These are phyloP conservation scores for Phaeosphaeriaceae sp. DNA, from an alignment of 2,329 filamentous ascomycete species.

Conservation along the genomic window DNA sequence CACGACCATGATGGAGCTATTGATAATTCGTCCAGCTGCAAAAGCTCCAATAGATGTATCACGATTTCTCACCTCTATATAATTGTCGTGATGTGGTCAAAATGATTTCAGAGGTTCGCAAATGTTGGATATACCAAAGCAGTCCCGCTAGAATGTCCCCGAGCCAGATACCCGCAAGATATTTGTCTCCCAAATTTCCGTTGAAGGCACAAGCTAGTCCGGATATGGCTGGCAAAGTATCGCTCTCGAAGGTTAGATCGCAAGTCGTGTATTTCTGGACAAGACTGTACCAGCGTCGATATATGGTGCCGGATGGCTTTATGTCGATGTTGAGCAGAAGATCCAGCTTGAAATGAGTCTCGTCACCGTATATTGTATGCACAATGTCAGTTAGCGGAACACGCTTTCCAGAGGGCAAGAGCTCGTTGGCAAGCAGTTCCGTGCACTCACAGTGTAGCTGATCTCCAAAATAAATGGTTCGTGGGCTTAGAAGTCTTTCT, in stretches of 20 bases:
- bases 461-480: neutral
- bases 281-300: neutral
- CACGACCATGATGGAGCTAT: neutral
- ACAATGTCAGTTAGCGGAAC: too few species aligned
- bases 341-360: too few species aligned
- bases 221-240: neutral
- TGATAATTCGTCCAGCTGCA: neutral
- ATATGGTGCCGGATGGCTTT: neutral
- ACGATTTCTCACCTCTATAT: too few species aligned
- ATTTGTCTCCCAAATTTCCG: neutral
- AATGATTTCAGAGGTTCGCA: too few species aligned
- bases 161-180: neutral
- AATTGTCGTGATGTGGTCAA: too few species aligned
- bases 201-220: neutral
- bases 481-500: neutral
- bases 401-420: neutral
- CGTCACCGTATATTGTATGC: too few species aligned
- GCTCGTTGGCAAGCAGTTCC: neutral
- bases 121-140: neutral
- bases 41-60: neutral
- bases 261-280: too few species aligned
- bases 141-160: neutral
- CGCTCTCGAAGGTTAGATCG: neutral
- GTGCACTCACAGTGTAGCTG: neutral
- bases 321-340: too few species aligned